phyloP scores from a whole-genome alignment of 164 flowering plant species.

The Cinnamomum micranthum region DNA sequence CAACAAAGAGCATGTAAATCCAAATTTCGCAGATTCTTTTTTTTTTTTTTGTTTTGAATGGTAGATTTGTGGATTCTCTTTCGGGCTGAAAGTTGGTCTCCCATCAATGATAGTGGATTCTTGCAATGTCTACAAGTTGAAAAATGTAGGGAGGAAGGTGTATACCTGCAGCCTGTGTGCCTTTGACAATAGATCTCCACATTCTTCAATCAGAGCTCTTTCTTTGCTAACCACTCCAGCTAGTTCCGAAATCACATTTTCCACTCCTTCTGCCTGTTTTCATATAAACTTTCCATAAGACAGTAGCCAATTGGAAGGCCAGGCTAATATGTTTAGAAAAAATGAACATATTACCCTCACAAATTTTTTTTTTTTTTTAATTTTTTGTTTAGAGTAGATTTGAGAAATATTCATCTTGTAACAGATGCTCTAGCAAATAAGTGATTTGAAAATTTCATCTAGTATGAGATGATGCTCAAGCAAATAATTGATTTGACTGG shows the following conservation, averaged over 20 bases:
- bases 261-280: slow-evolving; percentile 62
- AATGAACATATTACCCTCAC: not conserved
- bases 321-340: not conserved
- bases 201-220: slow-evolving; percentile 54
- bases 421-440: too few species aligned
- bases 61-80: not conserved
- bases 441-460: too few species aligned
- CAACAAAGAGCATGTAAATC: too few species aligned
- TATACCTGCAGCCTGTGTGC: slow-evolving; percentile 55
- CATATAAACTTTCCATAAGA: not conserved
- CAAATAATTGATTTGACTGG: not conserved
- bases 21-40: not conserved
- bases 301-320: not conserved
- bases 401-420: too few species aligned
- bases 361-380: too few species aligned
- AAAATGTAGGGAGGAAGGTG: not conserved
- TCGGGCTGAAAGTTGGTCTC: not conserved
- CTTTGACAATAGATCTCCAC: slow-evolving; percentile 48
- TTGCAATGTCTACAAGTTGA: not conserved
- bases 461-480: not conserved
- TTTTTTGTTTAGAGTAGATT: too few species aligned
- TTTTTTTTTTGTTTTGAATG: not conserved
- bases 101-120: not conserved
- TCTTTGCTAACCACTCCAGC: slow-evolving; percentile 54
- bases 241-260: slow-evolving; percentile 45